A percentile compares a stretch with the other conserved stretches of the same genome.
Conservation (phyloP, 805 yeast species). For the Ogataea chonburiensis region DNA sequence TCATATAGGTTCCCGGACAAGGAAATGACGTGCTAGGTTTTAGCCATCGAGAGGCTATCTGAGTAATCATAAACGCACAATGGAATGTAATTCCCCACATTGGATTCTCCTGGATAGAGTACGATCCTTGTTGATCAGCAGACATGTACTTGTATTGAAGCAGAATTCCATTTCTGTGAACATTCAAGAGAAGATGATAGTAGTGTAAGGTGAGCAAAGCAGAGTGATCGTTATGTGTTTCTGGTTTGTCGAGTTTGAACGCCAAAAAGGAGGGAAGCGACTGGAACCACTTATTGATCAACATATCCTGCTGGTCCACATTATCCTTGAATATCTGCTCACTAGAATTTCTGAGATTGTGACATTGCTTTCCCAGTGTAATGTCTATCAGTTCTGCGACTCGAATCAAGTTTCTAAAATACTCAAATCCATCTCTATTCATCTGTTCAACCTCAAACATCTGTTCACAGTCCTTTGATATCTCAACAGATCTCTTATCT, state of each 20-base stretch:
- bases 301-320: slow-evolving; percentile 62
- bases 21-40: slow-evolving; percentile 38
- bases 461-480: slow-evolving; percentile 31
- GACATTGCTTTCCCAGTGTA: slow-evolving; percentile 1
- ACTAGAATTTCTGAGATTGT: not conserved
- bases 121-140: not conserved
- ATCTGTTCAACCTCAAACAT: slow-evolving; percentile 4
- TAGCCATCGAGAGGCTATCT: slow-evolving; percentile 50
- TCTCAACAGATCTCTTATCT: slow-evolving; percentile 70
- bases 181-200: slow-evolving; percentile 63
- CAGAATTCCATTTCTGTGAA: slow-evolving; percentile 44
- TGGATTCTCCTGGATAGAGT: slow-evolving; percentile 39
- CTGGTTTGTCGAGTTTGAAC: slow-evolving; percentile 49
- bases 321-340: slow-evolving; percentile 1
- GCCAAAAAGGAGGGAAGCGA: slow-evolving; percentile 58
- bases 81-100: slow-evolving; percentile 77
- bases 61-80: slow-evolving; percentile 70
- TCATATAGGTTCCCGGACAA: slow-evolving; percentile 11
- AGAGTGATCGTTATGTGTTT: slow-evolving; percentile 43
- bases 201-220: slow-evolving; percentile 65
- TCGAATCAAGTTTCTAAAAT: slow-evolving; percentile 12
- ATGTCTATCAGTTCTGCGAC: slow-evolving; percentile 17
- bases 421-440: not conserved
- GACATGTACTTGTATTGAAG: slow-evolving; percentile 30
- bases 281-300: slow-evolving; percentile 73